Evolutionary conservation across 768 basidiomycete genomes (phyloP).

Genomic region (Galerina sulciceps): DNA sequence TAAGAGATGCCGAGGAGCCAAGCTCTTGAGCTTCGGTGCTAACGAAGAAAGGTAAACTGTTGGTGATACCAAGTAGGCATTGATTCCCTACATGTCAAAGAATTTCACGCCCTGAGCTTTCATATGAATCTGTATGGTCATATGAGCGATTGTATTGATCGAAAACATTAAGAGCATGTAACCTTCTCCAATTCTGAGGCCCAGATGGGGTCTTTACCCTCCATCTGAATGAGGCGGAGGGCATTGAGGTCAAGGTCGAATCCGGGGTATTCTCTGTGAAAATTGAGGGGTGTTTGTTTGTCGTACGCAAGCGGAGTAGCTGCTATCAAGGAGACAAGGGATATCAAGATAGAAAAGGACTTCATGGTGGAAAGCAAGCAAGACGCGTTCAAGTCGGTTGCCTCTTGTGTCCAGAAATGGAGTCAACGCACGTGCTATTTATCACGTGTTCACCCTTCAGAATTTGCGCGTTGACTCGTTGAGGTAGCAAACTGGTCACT

Average conservation of each 20-base stretch:
- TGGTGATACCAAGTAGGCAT: not conserved
- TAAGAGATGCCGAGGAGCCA: constrained; percentile 43
- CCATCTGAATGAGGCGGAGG: constrained; percentile 75
- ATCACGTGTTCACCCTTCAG: constrained; percentile 2
- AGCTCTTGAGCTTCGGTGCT: constrained; percentile 80
- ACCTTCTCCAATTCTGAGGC: constrained; percentile 94
- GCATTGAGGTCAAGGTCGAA: constrained; percentile 76
- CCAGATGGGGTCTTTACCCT: constrained; percentile 72
- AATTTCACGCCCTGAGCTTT: constrained; percentile 81
- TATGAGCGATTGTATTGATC: constrained; percentile 10
- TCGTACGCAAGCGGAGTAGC: constrained; percentile 40
- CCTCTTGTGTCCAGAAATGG: not conserved
- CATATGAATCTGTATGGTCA: constrained; percentile 61
- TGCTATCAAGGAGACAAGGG: constrained; percentile 45
- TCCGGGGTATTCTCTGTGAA: constrained; percentile 48
- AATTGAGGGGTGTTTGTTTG: constrained; percentile 44
- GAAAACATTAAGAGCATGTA: not conserved
- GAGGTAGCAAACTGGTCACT: too few relatives aligned
- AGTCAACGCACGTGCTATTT: not conserved
- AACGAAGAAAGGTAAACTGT: constrained; percentile 1
- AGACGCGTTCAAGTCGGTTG: not conserved
- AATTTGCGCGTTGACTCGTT: not conserved
- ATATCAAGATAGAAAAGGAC: constrained; percentile 45
- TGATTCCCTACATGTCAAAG: constrained; percentile 75
- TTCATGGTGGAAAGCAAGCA: constrained; percentile 45